Base-by-base conservation (phyloP, 2,329 filamentous ascomycete genomes). In the Fusarium redolens region DNA sequence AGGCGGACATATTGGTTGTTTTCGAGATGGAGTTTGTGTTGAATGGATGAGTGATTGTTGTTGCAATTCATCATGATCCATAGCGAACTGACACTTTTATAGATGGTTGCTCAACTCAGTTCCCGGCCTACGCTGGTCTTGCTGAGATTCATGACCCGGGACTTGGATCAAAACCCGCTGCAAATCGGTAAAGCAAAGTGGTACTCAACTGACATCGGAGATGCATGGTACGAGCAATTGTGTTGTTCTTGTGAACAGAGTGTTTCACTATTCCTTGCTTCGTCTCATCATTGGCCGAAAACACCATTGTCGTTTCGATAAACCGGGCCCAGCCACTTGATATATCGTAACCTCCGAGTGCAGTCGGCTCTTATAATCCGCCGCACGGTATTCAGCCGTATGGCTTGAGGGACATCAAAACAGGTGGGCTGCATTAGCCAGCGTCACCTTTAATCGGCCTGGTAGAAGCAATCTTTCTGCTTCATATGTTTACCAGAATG, bases 331-430 rank as follows among this genome's bases (percentile, higher is more conserved):
- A 31, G n/a, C 40, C 22, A 15, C 18, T 20, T 20, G n/a, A 20
- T n/a, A 33, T 58, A 10, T 20, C 18, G 22, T 57, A 37, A 57
- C 43, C 41, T 57, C 63, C 63, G 63, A 65, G 14, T 18, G 30
- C 31, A 8, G 14, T 66, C 60, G 63, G 63, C 41, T 66, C 40
- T 65, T 66, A 41, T 14, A 14, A 15, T 52, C 20, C 35, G 18
- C 13, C 30, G 33, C 5, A 8, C 17, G 18, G 13, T 45, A 17
- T 13, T 14, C 14, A 17, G 22, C 8, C 18, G 14, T 3, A 45
- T 30, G 25, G 22, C 13, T 17, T 28, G 43, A 13, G 15, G 43
- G 6, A 30, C 10, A 45, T 18, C 17, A 45, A 18, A 18, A 7
- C 18, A 12, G 10, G 17, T 7, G 12, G n/a, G 13, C 17, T 28